These are phyloP conservation scores for Biancaea sappan DNA, from an alignment of 306 rosid genomes.

Conservation along the genomic window DNA sequence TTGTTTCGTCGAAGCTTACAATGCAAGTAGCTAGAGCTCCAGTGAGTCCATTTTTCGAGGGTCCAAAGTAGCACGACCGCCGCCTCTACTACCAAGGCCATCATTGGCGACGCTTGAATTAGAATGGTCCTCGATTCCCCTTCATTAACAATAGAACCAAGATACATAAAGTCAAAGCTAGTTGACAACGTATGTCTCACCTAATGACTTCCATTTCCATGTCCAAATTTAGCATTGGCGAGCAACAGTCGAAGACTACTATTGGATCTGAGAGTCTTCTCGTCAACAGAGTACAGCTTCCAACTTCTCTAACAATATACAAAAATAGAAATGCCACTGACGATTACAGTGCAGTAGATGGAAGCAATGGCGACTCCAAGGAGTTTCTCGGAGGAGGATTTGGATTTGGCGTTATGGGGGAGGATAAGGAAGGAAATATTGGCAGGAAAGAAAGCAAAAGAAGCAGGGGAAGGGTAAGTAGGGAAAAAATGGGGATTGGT, in stretches of 20 bases:
- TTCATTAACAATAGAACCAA: constrained; percentile 74
- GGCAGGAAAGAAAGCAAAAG: constrained; percentile 86
- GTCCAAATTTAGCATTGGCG: constrained; percentile 36
- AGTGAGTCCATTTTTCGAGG: constrained; percentile 60
- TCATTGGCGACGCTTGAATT: constrained; percentile 2
- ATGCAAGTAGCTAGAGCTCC: constrained; percentile 57
- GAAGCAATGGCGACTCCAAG: constrained; percentile 55
- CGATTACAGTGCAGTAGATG: constrained; percentile 40
- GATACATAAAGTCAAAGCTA: constrained; percentile 79
- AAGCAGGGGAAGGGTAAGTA: constrained; percentile 53
- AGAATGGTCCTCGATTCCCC: constrained; percentile 50
- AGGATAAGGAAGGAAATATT: constrained; percentile 79
- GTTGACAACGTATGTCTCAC: constrained; percentile 42
- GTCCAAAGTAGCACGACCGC: background rate
- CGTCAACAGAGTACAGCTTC: constrained; percentile 35
- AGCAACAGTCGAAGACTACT: constrained; percentile 44
- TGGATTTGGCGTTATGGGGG: constrained; percentile 57
- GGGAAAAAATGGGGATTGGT: constrained; percentile 83
- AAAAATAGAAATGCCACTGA: constrained; percentile 39
- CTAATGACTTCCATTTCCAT: constrained; percentile 30
- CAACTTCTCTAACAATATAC: constrained; percentile 52
- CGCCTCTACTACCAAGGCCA: background rate
- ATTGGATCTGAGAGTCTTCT: constrained; percentile 65
- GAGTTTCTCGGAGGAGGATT: constrained; percentile 48
- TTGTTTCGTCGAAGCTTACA: constrained; percentile 21